Base-by-base conservation (phyloP, 345 rosid genomes). In the Syzygium aqueum region DNA sequence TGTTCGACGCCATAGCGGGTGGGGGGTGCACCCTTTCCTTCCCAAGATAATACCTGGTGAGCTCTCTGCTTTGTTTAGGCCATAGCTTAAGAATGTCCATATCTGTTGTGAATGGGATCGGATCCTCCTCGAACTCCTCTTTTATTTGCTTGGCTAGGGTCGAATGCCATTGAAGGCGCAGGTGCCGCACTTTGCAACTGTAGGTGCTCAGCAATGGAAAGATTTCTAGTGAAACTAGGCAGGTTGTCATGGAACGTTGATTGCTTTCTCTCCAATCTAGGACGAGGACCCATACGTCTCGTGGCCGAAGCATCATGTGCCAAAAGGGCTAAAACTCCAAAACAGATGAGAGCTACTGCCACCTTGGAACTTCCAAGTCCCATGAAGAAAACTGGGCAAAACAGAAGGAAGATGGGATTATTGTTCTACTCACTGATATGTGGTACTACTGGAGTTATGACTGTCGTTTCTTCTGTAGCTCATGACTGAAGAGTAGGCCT, bases 41-140 rank as follows among this genome's bases (percentile, higher is more conserved):
- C 6, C 83, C 49, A 73, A 73, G 49, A 37, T 73, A 73, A 19
- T 73, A 73, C 82, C 49, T 37, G 49, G 82, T 73, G 40, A 73
- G 49, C 82, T 19, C 82, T 37, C 82, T 37, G 49, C 82, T 57
- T 11, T 73, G 14, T 73, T 73, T 73, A 37, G 11, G 82, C 49
- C 7, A 14, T 73, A 49, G 85, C 85, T 51, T 84, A 85, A 85
- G 57, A 84, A 53, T 83, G 67, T 91, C 90, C 93, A 84, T 95
- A 91, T 90, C 88, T 93, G 93, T 96, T 96, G 92, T 94, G 99
- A 87, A 97, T 97, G 63, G 99, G 99, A 90, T 97, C 96, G 1
- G 99, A 95, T 87, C 99, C 99, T 91, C 87, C 93, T 67, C 92
- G 88, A 89, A 94, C 94, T 80, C 89, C 86, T 91, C 98, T 93